Evolutionary conservation across 2,329 filamentous ascomycete species (phyloP), one percentile per base, ranked within the genome.

Genomic region (Fusarium sp.): DNA sequence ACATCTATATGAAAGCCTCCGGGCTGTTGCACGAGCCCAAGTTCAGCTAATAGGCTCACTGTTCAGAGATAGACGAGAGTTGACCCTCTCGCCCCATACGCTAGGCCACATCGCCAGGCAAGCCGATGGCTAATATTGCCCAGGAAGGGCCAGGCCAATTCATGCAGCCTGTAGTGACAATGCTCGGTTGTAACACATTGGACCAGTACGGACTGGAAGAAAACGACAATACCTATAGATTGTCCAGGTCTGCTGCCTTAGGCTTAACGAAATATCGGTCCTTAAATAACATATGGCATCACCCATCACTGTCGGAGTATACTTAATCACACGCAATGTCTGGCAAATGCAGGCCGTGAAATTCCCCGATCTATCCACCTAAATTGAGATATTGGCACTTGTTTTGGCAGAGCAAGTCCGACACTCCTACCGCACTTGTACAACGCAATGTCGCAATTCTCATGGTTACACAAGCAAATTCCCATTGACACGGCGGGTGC

Each of bases 381-480:
- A 30, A 31, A 45, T 31, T 18, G 18, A 31, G 42, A 45, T 31
- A 28, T 4, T 45, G 6, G 20, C 15, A 6, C 18, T 10, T 50
- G 33, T 37, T 23, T 37, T 23, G 10, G 33, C 37, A 12, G 46
- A 26, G 6, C 8, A 28, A 26, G 46, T 20, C 12, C 7, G 28
- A 45, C 28, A 45, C 6, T 18, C 31, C 30, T 18, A 45, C n/a
- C 28, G 10, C 26, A 31, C 37, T 44, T 60, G 41, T 16, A 31
- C 47, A 34, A 55, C 30, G 15, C 23, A 42, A 33, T 38, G 36
- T 49, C 44, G 44, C 18, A 64, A n/a, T 31, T 40, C 16, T 45
- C 58, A 49, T 30, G 26, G 53, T 53, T 44, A 65, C 45, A 65
- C 53, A 47, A 45, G 34, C 16, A 15, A 20, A 28, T 18, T 41